Evolutionary conservation across 768 basidiomycete genomes (phyloP).

Genomic region (Leccinum olivaceopallidum): DNA sequence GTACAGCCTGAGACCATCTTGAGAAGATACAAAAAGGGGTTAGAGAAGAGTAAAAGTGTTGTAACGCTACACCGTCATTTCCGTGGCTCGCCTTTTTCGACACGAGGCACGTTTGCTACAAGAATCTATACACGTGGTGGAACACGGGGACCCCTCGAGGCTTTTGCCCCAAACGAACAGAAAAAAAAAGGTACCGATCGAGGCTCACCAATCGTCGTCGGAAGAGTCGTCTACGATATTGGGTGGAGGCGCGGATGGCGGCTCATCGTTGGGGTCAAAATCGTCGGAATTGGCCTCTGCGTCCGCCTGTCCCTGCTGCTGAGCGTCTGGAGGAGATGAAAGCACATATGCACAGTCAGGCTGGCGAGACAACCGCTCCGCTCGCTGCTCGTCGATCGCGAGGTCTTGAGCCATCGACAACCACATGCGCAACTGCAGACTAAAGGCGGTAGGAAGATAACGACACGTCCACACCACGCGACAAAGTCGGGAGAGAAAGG

Average conservation of each 20-base stretch:
- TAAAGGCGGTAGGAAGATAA: conserved; percentile 13
- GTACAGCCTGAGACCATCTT: background rate
- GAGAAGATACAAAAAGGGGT: background rate
- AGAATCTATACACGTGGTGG: background rate
- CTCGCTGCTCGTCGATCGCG: conserved; percentile 48
- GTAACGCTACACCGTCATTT: background rate
- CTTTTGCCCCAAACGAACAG: background rate
- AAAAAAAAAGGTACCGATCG: background rate
- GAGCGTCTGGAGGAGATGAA: conserved; percentile 8
- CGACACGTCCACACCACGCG: background rate
- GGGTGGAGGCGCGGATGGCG: conserved; percentile 7
- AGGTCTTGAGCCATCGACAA: conserved; percentile 44
- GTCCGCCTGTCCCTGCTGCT: background rate
- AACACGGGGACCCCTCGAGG: background rate
- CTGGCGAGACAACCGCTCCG: conserved; percentile 14
- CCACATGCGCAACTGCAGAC: conserved; percentile 47
- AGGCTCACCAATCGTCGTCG: conserved; percentile 30
- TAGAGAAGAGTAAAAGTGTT: too few relatives aligned
- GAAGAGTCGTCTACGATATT: conserved; percentile 25
- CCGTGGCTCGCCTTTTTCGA: background rate
- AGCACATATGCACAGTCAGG: conserved; percentile 17
- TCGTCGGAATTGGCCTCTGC: too few relatives aligned
- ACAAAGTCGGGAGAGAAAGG: background rate
- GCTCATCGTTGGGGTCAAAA: conserved; percentile 10
- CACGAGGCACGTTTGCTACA: background rate